Evolutionary conservation across 2,329 filamentous ascomycete genomes (phyloP), one percentile per base, ranked within the genome.

Genomic region (Verticillium albo-atrum): DNA sequence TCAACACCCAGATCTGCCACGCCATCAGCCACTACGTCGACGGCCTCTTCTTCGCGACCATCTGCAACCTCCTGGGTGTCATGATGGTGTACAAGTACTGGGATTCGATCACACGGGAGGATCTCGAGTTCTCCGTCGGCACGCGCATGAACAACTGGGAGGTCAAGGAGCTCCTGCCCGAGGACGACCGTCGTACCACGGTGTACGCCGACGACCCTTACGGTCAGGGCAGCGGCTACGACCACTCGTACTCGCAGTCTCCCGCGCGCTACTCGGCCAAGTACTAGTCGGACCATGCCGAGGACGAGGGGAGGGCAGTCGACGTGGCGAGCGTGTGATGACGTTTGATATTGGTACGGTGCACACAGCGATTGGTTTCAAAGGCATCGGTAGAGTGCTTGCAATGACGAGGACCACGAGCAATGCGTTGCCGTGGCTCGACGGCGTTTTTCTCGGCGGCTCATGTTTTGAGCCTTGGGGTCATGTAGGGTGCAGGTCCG

Each of bases 21-120:
- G 85, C 86, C 54, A 87, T 93, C 42, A 88, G 91, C 75, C 95
- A 99, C 74, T 99, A 98, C 72, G 77, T 99, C 55, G 95, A 99
- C 70, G 94, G 94, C 0, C 77, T 98, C 54, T 96, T 98, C 78
- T 93, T 99, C 70, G 91, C 92, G 4, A 97, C 94, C 0, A 88
- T 94, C 58, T 95, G 92, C 79, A 99, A 99, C 71, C 77, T 99
- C 52, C 80, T 99, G 51, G 92, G 88, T 14, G 94, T 99, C 62
- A 99, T 99, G 95, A 99, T 98, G 95, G 88, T 99, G 37, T 99
- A 99, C 84, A 99, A 99, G 92, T 99, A 96, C 81, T 99, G 95
- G 95, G 95, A 99, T 72, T 97, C 93, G 17, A 99, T 99, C 74
- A 99, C 95, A 25, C 92, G 91, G 71, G 95, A 99, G 77, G 95